phyloP scores from a whole-genome alignment of 2,329 filamentous ascomycete genomes.

The Periconia macrospinosa region DNA sequence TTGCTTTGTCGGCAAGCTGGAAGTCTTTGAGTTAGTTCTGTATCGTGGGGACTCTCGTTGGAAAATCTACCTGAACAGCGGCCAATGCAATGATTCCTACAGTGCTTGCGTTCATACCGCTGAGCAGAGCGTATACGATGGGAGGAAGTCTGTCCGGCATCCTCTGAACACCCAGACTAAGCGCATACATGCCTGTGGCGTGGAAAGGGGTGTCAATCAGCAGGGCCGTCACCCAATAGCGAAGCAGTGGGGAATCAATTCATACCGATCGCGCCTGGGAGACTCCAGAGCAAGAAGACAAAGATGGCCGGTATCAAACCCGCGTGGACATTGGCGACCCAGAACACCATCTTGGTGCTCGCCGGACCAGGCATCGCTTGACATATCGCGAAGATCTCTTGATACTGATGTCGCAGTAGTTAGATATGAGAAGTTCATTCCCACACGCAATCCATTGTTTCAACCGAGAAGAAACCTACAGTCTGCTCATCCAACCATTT shows the following conservation, averaged over 20 bases:
- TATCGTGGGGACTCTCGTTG: not conserved
- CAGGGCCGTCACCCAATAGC: too few relatives aligned
- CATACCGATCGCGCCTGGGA: slow-evolving; percentile 66
- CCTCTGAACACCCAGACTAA: slow-evolving; percentile 65
- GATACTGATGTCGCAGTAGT: slow-evolving; percentile 46
- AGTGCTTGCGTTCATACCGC: slow-evolving; percentile 70
- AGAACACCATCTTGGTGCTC: slow-evolving; percentile 71
- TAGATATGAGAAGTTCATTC: too few relatives aligned
- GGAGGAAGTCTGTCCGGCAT: slow-evolving; percentile 62
- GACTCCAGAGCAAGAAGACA: slow-evolving; percentile 65
- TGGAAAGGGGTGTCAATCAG: too few relatives aligned
- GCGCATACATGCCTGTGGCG: slow-evolving; percentile 58
- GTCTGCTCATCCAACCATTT: slow-evolving; percentile 69
- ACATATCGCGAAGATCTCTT: slow-evolving; percentile 70
- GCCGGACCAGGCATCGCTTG: slow-evolving; percentile 68
- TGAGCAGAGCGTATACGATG: slow-evolving; percentile 69
- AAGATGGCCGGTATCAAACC: slow-evolving; percentile 60
- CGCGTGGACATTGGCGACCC: slow-evolving; percentile 63
- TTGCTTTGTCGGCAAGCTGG: slow-evolving; percentile 66
- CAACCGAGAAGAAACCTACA: slow-evolving; percentile 35
- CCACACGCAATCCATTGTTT: too few relatives aligned
- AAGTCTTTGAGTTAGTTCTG: too few relatives aligned
- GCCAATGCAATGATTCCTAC: slow-evolving; percentile 73
- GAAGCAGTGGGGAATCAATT: too few relatives aligned
- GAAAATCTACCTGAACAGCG: slow-evolving; percentile 51